Evolutionary conservation across 1,139 yeast genomes (phyloP), one percentile per base, ranked within the genome.

Genomic region (Hyphopichia wangnamkhiaoensis): DNA sequence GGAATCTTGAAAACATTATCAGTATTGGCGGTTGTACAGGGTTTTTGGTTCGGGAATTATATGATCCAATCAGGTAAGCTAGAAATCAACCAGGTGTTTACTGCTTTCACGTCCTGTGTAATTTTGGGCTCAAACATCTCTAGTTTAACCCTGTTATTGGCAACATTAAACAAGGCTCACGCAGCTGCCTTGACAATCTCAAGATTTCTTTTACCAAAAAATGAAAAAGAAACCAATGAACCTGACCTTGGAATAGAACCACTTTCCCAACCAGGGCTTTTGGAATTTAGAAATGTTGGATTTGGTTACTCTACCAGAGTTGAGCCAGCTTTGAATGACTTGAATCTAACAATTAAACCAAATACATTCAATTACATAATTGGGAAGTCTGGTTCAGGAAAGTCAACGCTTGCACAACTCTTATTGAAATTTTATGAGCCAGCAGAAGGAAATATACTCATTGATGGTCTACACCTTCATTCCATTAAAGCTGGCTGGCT

Each of bases 371-470:
- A 82, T 3, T 91, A 79, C 51, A 59, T 93, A 1, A 76, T 93
- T 35, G 98, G 98, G 0, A 72, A 74, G 44, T 89, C 97, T 0
- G 98, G 98, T 0, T 82, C 93, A 0, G 98, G 98, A 0, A 93
- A 93, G 57, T 89, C 97, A 0, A 86, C 98, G 0, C 47, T 93
- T 9, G 78, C 85, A 0, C 76, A 76, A 34, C 58, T 93, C 3
- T 52, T 93, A 2, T 57, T 84, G 43, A 76, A 76, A 23, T 71
- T 87, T 30, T 89, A 90, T 48, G 46, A 58, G 0, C 65, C 72
- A 1, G 48, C 57, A 4, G 43, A 57, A 0, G 98, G 98, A 0
- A 91, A 93, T 1, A 75, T 91, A 2, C 56, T 56, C 5, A 59
- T 90, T 15, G 91, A 82, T 54, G 84, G 79, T 0, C 53, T 61